phyloP scores from a whole-genome alignment of 164 flowering plant species.

The Vitis labrusca region DNA sequence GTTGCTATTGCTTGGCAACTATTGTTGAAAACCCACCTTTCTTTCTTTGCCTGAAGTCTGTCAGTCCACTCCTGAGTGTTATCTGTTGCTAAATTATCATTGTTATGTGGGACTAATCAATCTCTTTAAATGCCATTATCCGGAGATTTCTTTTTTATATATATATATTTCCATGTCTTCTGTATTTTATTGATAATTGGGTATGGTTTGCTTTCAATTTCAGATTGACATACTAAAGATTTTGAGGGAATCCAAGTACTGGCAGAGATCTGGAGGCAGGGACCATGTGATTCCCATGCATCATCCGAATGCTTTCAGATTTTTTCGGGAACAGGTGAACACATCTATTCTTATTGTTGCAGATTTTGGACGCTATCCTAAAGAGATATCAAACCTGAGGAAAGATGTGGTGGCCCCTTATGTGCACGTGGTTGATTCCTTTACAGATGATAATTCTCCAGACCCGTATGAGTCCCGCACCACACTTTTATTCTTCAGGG shows the following conservation, averaged over 20 bases:
- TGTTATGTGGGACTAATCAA: not conserved
- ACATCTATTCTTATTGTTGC: slow-evolving; percentile 88
- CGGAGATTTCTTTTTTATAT: no score
- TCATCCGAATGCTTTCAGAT: slow-evolving; percentile 98
- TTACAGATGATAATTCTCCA: slow-evolving; percentile 51
- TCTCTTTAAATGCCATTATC: not conserved
- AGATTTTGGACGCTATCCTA: slow-evolving; percentile 87
- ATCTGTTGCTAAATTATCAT: no score
- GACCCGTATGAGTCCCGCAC: slow-evolving; percentile 78
- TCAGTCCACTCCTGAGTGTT: no score
- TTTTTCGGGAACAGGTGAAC: slow-evolving; percentile 72
- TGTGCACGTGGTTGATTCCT: slow-evolving; percentile 86
- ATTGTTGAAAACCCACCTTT: no score
- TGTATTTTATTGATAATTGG: not conserved
- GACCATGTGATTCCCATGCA: slow-evolving; percentile 97
- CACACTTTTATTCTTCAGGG: slow-evolving; percentile 85
- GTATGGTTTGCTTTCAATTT: slow-evolving; percentile 18
- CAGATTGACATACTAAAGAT: slow-evolving; percentile 75
- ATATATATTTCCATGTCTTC: not conserved
- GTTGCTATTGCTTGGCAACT: no score
- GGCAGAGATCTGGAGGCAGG: slow-evolving; percentile 82
- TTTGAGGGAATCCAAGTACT: slow-evolving; percentile 65
- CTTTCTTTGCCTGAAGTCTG: no score
- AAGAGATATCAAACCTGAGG: slow-evolving; percentile 60
- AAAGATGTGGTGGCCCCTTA: slow-evolving; percentile 98